phyloP scores from a whole-genome alignment of 768 basidiomycete genomes.

The Tubosaeta brunneosetosa region DNA sequence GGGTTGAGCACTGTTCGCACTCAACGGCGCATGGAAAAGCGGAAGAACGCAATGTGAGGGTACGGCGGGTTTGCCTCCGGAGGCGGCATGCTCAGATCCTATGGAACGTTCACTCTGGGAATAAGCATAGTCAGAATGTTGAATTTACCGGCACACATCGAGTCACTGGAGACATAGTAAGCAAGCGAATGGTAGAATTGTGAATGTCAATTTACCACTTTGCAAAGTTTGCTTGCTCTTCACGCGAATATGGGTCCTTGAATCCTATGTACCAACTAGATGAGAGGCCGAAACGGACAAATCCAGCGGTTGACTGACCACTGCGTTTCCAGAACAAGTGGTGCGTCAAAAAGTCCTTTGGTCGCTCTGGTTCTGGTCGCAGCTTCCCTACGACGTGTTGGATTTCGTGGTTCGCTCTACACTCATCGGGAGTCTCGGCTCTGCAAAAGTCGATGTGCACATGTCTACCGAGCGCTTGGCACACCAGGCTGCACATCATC shows the following conservation, averaged over 20 bases:
- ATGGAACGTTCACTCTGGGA: not conserved
- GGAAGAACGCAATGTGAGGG: conserved; percentile 55
- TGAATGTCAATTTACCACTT: conserved; percentile 40
- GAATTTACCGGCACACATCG: conserved; percentile 45
- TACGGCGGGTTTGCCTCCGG: conserved; percentile 32
- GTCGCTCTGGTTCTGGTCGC: conserved; percentile 39
- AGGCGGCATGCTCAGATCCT: conserved; percentile 49
- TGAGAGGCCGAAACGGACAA: not conserved
- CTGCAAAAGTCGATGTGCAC: conserved; percentile 54
- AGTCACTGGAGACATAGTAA: conserved; percentile 35
- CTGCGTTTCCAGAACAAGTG: conserved; percentile 51
- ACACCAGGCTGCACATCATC: conserved; percentile 57
- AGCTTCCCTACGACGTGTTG: conserved; percentile 42
- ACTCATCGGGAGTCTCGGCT: conserved; percentile 29
- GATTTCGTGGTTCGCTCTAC: conserved; percentile 36
- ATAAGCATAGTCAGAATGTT: not conserved
- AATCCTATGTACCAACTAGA: conserved; percentile 38
- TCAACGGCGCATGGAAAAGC: conserved; percentile 44
- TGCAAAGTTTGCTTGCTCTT: conserved; percentile 48
- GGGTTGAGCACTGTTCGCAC: conserved; percentile 14
- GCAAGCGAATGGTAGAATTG: not conserved
- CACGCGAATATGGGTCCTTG: conserved; percentile 58
- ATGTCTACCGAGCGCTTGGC: conserved; percentile 49
- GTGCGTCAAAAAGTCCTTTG: conserved; percentile 57
- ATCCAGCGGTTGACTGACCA: conserved; percentile 31